Conservation (phyloP, 495 filamentous ascomycete species). For the Aspergillus bertholletiae region DNA sequence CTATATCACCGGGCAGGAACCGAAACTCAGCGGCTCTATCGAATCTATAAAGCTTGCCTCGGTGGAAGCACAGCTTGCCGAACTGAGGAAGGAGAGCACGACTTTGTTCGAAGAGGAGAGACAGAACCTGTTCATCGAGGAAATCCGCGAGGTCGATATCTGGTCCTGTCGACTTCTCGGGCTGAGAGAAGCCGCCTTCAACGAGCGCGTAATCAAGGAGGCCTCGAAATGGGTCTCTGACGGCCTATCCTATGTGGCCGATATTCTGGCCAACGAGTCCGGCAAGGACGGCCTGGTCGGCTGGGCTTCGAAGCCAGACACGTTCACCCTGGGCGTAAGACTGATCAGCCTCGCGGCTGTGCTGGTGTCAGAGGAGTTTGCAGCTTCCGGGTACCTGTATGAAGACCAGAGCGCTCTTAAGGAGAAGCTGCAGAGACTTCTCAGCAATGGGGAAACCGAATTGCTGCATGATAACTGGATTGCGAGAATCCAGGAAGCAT, state of each 20-base stretch:
- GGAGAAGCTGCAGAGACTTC: constrained; percentile 19
- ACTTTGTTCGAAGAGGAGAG: constrained; percentile 84
- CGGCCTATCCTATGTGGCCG: constrained; percentile 49
- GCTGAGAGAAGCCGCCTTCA: constrained; percentile 22
- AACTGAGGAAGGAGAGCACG: constrained; percentile 58
- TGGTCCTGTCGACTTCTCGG: constrained; percentile 55
- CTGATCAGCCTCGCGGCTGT: constrained; percentile 42
- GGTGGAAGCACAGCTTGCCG: constrained; percentile 43
- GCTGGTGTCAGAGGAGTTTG: constrained; percentile 39
- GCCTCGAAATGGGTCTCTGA: constrained; percentile 53
- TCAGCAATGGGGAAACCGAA: constrained; percentile 18
- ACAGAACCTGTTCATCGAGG: constrained; percentile 85
- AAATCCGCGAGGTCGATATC: constrained; percentile 60
- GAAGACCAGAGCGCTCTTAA: constrained; percentile 17
- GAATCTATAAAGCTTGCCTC: constrained; percentile 16
- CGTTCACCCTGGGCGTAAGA: constrained; percentile 64
- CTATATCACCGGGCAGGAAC: constrained; percentile 27
- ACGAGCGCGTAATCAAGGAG: constrained; percentile 19
- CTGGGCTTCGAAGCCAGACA: constrained; percentile 68
- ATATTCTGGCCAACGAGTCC: constrained; percentile 19
- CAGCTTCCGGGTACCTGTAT: constrained; percentile 24
- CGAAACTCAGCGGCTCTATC: constrained; percentile 21
- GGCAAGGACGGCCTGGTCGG: constrained; percentile 62
- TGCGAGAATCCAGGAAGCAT: constrained; percentile 23
- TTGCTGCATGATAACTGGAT: constrained; percentile 37